Base-by-base conservation (phyloP, 441 rosid genomes). In the Erysimum pusillum region DNA sequence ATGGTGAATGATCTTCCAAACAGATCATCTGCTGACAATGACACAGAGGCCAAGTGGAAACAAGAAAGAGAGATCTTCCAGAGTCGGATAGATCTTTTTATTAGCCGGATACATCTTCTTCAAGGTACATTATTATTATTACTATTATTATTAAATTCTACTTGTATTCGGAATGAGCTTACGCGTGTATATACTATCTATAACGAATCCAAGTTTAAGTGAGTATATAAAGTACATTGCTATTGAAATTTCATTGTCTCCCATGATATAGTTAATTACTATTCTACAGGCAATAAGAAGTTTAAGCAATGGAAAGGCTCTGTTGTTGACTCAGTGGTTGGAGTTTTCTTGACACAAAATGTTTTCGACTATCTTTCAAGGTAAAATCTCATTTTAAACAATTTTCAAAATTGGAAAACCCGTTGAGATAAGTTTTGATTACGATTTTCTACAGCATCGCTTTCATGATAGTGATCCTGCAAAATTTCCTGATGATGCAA, bases 281-380 rank as follows among this genome's bases (percentile, higher is more conserved):
- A 39, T 63, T 15, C 12, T 5, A 41, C 77, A 90, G 97, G 91
- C 9, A 82, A 92, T 73, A 85, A 91, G 61, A 76, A 83, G 9
- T 90, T 90, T 66, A 88, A 80, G 17, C 83, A 69, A 28, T 92
- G 96, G 96, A 86, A 88, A 77, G 89, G 88, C 63, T 88, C 92
- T 0, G 85, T 90, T 51, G 78, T 87, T 66, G 92, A 90, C 66
- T 88, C 90, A 0, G 85, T 83, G 18, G 76, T 86, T 66, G 95
- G 95, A 75, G 91, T 86, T 46, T 85, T 81, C 18, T 67, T 87
- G 25, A 87, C 91, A 31, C 93, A 92, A 46, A 92, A 90, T 79
- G 91, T 86, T 31, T 69, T 88, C 0, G 93, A 92, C 25, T 72
- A 66, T 54, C 83, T 81, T 39, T 92, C 97, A 53, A 90, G 97